phyloP scores from a whole-genome alignment of 2,329 filamentous ascomycete species.

The Didymella pomorum region DNA sequence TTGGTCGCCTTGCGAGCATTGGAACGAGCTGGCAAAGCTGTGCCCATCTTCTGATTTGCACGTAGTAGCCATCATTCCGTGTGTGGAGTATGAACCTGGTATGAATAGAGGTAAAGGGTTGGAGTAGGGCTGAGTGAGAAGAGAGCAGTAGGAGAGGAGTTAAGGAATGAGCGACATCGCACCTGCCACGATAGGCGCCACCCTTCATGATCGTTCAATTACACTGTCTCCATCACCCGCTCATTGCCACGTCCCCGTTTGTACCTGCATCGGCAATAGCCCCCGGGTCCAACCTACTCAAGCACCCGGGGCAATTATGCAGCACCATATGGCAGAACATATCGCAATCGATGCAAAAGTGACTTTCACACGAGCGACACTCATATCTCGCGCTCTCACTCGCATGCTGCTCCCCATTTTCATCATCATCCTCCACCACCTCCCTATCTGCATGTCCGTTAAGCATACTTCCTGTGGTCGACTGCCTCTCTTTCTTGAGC shows the following conservation, averaged over 20 bases:
- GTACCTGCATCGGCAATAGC: constrained; percentile 17
- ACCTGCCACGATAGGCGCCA: too few relatives aligned
- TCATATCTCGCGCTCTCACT: constrained; percentile 89
- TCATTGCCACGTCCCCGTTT: constrained; percentile 44
- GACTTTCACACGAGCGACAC: constrained; percentile 83
- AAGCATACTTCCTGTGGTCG: constrained; percentile 20
- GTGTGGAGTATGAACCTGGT: too few relatives aligned
- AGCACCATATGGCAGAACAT: constrained; percentile 92
- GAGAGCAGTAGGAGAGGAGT: too few relatives aligned
- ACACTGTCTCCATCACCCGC: constrained; percentile 20
- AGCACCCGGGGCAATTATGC: constrained; percentile 95
- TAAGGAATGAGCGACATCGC: too few relatives aligned
- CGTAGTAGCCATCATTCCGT: too few relatives aligned
- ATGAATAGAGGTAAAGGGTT: too few relatives aligned
- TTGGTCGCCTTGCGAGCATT: too few relatives aligned
- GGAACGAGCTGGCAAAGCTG: too few relatives aligned
- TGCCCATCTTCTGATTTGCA: too few relatives aligned
- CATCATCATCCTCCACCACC: constrained; percentile 38
- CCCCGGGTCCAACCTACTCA: constrained; percentile 50
- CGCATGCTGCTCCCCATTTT: constrained; percentile 55
- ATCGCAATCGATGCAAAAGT: constrained; percentile 99
- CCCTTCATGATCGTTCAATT: too few relatives aligned
- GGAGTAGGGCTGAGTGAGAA: too few relatives aligned
- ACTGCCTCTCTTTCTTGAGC: constrained; percentile 25
- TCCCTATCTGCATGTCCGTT: constrained; percentile 8